Percentiles rank a stretch among this genome's conserved stretches.
phyloP scores from a whole-genome alignment of 2,329 filamentous ascomycete genomes.

The Cordyceps cicadae region DNA sequence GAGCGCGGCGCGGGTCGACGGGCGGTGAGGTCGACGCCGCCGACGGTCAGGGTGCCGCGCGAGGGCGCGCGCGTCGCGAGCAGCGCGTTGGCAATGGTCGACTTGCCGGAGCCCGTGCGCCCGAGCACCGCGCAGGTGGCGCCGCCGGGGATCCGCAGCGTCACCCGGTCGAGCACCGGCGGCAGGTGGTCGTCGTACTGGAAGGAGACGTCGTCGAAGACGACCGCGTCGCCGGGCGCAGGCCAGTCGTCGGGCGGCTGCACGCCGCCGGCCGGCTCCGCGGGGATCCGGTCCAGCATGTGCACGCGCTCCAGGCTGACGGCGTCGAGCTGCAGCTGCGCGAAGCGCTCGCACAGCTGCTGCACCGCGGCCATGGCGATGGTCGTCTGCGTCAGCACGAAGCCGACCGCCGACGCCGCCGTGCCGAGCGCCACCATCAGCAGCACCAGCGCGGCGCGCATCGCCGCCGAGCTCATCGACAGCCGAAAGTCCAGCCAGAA shows the following conservation, averaged over 20 bases:
- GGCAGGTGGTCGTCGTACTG: constrained; percentile 72
- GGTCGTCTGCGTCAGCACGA: constrained; percentile 57
- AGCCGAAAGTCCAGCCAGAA: constrained; percentile 79
- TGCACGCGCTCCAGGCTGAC: constrained; percentile 83
- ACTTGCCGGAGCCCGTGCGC: constrained; percentile 81
- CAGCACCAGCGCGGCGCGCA: constrained; percentile 64
- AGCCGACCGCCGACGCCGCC: constrained; percentile 71
- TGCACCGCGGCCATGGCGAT: constrained; percentile 30
- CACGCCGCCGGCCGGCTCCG: constrained; percentile 60
- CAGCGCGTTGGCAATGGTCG: constrained; percentile 57
- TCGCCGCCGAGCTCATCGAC: constrained; percentile 49
- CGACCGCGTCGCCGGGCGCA: constrained; percentile 58
- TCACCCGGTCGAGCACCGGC: constrained; percentile 59
- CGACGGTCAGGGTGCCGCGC: constrained; percentile 45
- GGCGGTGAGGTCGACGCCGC: constrained; percentile 41
- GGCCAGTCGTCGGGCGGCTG: constrained; percentile 73
- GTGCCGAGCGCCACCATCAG: constrained; percentile 69
- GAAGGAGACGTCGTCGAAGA: constrained; percentile 69
- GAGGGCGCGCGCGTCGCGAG: constrained; percentile 46
- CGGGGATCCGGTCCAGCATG: constrained; percentile 69
- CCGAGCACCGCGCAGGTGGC: constrained; percentile 63
- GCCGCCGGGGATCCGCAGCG: constrained; percentile 61
- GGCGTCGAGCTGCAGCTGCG: constrained; percentile 83
- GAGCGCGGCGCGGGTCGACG: constrained; percentile 47
- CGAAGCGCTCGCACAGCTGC: constrained; percentile 68